These are phyloP conservation scores for Trichoderma asperellum DNA, from an alignment of 2,329 filamentous ascomycete genomes.

Conservation along the genomic window DNA sequence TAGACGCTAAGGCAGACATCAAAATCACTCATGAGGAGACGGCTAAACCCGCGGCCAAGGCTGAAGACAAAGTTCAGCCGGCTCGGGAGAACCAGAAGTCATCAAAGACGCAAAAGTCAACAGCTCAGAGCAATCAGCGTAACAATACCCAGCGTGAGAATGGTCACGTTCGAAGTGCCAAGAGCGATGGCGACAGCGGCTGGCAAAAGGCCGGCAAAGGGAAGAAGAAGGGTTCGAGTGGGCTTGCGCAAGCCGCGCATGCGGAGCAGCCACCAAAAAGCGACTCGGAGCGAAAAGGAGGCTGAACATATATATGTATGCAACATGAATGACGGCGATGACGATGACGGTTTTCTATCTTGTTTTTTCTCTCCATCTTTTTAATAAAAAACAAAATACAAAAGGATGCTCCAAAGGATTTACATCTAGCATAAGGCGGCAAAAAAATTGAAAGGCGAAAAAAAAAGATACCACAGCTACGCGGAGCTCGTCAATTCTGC, in stretches of 20 bases:
- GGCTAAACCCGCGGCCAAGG: conserved; percentile 29
- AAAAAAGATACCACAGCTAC: conserved; percentile 1
- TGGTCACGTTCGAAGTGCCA: conserved; percentile 57
- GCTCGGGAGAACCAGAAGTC: conserved; percentile 36
- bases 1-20: conserved; percentile 32
- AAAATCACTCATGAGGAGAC: conserved; percentile 33
- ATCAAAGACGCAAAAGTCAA: conserved; percentile 28
- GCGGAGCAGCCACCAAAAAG: conserved; percentile 62
- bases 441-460: background rate
- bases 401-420: background rate
- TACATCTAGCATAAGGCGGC: background rate
- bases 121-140: conserved; percentile 37
- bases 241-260: conserved; percentile 40
- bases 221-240: conserved; percentile 50
- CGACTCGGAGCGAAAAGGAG: conserved; percentile 65
- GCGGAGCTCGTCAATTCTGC: background rate
- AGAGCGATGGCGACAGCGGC: conserved; percentile 57
- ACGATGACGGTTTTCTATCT: conserved; percentile 12
- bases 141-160: conserved; percentile 52
- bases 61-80: conserved; percentile 23
- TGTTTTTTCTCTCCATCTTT: background rate
- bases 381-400: background rate
- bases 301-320: conserved; percentile 46
- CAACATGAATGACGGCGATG: background rate
- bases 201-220: conserved; percentile 62